Base-by-base conservation (phyloP, 1,284 basidiomycete species). In the Farysia itapuensis region DNA sequence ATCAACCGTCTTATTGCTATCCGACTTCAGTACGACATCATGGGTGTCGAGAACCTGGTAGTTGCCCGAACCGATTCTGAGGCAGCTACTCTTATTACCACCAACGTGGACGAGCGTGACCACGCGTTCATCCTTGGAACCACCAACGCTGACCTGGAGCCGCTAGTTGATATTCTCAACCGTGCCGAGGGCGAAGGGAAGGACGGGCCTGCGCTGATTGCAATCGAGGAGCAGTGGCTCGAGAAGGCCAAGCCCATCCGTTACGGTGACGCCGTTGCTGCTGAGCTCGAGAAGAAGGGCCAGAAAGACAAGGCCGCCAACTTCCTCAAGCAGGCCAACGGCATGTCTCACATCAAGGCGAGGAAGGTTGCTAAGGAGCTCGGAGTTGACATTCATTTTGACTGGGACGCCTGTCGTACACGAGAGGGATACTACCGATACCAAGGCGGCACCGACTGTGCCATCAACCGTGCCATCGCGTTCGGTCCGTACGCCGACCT, bases 381-480 rank as follows among this genome's bases (percentile, higher is more conserved):
- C 74, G 89, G 89, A 32, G 81, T 95, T 56, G 84, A 82, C 77
- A 80, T 77, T 32, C 81, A 79, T 83, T 97, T 90, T 87, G 83
- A 93, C 79, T 97, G 94, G 92, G 89, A 96, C 75, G 82, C 87
- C 19, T 90, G 93, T 34, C 83, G 94, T 44, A 96, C 94, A 0
- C 85, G 93, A 43, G 94, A 97, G 78, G 93, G 93, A 35, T 95
- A 84, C 82, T 97, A 94, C 83, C 86, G 92, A 64, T 96, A 94
- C 83, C 90, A 92, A 78, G 93, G 94, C 53, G 94, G 94, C 14
- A 98, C 93, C 5, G 85, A 89, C 76, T 94, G 90, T 75, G 93
- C 92, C 16, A 84, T 98, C 77, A 88, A 89, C 80, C 90, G 94
- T 54, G 89, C 89, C 22, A 81, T 91, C 60, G 92, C 90, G 25